Base-by-base conservation (phyloP, 2,329 filamentous ascomycete species). In the Claviceps sorghi region DNA sequence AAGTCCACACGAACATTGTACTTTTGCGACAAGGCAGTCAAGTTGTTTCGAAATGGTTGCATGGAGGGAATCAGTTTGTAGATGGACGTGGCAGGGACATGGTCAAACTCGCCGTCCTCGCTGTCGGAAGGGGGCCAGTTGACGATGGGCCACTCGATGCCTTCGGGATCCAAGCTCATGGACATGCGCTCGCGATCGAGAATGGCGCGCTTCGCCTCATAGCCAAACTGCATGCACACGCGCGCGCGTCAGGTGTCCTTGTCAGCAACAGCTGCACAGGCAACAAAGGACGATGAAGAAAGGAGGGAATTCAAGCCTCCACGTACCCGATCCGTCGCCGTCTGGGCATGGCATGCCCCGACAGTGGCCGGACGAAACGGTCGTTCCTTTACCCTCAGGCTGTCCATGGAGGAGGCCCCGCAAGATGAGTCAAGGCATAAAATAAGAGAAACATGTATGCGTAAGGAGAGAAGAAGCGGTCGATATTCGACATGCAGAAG, bases 11-110 rank as follows among this genome's bases (percentile, higher is more conserved):
- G 38, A 60, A 77, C 75, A 60, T 82, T 80, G 61, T 75, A 76
- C 43, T 64, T 65, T 56, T 80, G 77, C 0, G 79, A 82, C 13
- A 83, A 65, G 1, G 72, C 74, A 2, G 77, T 80, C 52, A 82
- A 65, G 55, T 82, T 82, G 55, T 76, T 72, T 17, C 79, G 70
- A 57, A 66, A 74, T 17, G 55, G 53, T 42, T 71, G 68, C 58
- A 67, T 65, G 42, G 58, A 59, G 2, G 66, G 66, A 36, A 69
- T 56, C 15, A 61, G 53, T 22, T 55, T 56, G 43, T 63, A 65
- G 29, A 66, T 63, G 17, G 64, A 66, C 4, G 42, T 55, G 26
- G 34, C 45, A 21, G 43, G 41, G 5, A 54, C 29, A 9, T 53
- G 49, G 11, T 60, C 60, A 8, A 38, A 44, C 30, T 55, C 49